Evolutionary conservation across 1,284 basidiomycete genomes (phyloP).

Genomic region (Peniophora sp.): DNA sequence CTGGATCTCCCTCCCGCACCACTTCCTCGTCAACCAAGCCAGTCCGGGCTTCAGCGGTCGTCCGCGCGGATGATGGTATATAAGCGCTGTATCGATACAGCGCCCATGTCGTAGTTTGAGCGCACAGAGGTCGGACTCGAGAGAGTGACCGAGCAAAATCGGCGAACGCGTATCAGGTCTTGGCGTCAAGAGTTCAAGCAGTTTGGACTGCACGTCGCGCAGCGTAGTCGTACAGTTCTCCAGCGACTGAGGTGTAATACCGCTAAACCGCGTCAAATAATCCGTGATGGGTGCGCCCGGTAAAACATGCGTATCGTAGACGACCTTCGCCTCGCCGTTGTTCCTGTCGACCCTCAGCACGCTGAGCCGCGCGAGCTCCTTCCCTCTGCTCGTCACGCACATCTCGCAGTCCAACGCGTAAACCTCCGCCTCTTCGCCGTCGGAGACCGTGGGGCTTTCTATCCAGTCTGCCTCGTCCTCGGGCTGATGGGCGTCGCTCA

Average conservation of each 20-base stretch:
- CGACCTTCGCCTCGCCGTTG: conserved; percentile 43
- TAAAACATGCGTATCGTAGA: conserved; percentile 85
- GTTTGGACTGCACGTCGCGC: conserved; percentile 62
- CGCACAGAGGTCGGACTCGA: conserved; percentile 84
- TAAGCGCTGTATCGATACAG: conserved; percentile 84
- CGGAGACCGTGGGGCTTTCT: conserved; percentile 56
- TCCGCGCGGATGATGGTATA: conserved; percentile 86
- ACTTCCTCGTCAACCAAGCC: conserved; percentile 88
- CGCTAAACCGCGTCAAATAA: conserved; percentile 90
- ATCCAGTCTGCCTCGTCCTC: conserved; percentile 58
- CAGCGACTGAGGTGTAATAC: conserved; percentile 75
- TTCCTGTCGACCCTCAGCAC: conserved; percentile 76
- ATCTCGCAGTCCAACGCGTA: conserved; percentile 90
- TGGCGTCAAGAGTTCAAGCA: conserved; percentile 48
- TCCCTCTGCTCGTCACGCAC: conserved; percentile 83
- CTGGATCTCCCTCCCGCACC: conserved; percentile 84
- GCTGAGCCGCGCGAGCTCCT: conserved; percentile 62
- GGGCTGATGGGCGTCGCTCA: conserved; percentile 49
- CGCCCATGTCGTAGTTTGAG: conserved; percentile 77
- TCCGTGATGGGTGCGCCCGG: conserved; percentile 76
- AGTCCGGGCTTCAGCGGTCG: conserved; percentile 86
- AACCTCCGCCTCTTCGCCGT: conserved; percentile 26
- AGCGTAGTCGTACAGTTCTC: conserved; percentile 66
- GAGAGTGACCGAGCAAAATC: conserved; percentile 87
- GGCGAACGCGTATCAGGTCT: conserved; percentile 42